Evolutionary conservation across 2,329 filamentous ascomycete species (phyloP), one percentile per base, ranked within the genome.

Genomic region (Alternaria atra): DNA sequence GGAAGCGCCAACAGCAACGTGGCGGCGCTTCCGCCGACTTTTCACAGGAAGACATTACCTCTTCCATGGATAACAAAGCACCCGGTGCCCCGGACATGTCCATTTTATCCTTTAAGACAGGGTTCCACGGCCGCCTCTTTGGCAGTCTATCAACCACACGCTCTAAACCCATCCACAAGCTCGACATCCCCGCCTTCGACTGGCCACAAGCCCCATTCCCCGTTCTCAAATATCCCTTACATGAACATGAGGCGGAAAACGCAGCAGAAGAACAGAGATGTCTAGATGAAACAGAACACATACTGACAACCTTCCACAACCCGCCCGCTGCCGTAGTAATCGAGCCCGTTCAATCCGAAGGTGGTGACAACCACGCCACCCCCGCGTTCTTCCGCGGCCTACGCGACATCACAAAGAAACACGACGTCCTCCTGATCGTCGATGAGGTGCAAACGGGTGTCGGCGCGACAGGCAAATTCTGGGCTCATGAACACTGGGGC

Each of bases 401-500:
- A 52, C 91, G 93, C 62, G 90, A 88, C 43, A 80, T 97, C 63
- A 97, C 93, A 39, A 86, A 87, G 77, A 90, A 89, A 79, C 87
- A 93, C 82, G 85, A 89, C 70, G 87, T 97, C 30, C 88, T 96
- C 59, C 84, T 97, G 79, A 97, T 97, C 75, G 93, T 96, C 66
- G 93, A 97, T 78, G 93, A 97, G 82, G 93, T 97, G 10, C 93
- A 97, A 83, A 97, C 93, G 6, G 94, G 93, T 77, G 90, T 97
- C 27, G 94, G 94, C 71, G 93, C 94, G 39, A 97, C 93, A 0
- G 93, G 93, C 72, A 93, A 92, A 80, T 97, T 97, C 88, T 97
- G 93, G 93, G 93, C 94, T 8, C 94, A 97, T 83, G 93, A 97
- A 73, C 94, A 97, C 88, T 97, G 93, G 93, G 86, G 91, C 79